Base-by-base conservation (phyloP, 2,329 filamentous ascomycete genomes). In the Fusarium clavum region DNA sequence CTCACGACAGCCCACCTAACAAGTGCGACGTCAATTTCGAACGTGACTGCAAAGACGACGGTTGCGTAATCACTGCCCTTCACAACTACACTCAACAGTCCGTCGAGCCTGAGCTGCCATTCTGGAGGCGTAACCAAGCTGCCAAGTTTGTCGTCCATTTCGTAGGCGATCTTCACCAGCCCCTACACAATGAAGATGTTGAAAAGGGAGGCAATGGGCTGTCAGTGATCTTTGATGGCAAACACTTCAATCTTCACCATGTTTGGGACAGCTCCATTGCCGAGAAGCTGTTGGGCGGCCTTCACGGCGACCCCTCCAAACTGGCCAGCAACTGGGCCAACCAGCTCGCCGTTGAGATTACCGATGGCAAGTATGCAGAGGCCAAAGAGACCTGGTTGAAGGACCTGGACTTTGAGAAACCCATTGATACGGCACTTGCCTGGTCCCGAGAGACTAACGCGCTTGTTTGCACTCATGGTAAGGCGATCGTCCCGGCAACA, bases 261-360 rank as follows among this genome's bases (percentile, higher is more conserved):
- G 87, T 93, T 18, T 94, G 91, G 91, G 92, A 94, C 76, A 88
- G 86, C 56, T 87, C 86, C 70, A 93, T 93, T 67, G 85, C 88
- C 1, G 90, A 92, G 79, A 87, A 90, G 75, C 80, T 87, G 73
- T 81, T 91, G 2, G 90, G 90, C 4, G 87, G 84, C n/a, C 76
- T 81, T 45, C 80, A 82, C 41, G 80, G 87, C 75, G 78, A 82
- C 79, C 77, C 85, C 2, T 88, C 85, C 62, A 77, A 78, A 8
- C 80, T 84, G 47, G 89, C 88, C 3, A 77, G 81, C 53, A 77
- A 76, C 44, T 92, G 90, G 87, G 87, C 90, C 2, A 80, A 81
- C n/a, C 79, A 83, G 57, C 83, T 93, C 24, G 83, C 84, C 9
- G 70, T 77, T 2, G 83, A 86, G 71, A 90, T 92, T 64, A 81